These are phyloP conservation scores for Trifolium fragiferum DNA, from an alignment of 306 rosid genomes.

Conservation along the genomic window DNA sequence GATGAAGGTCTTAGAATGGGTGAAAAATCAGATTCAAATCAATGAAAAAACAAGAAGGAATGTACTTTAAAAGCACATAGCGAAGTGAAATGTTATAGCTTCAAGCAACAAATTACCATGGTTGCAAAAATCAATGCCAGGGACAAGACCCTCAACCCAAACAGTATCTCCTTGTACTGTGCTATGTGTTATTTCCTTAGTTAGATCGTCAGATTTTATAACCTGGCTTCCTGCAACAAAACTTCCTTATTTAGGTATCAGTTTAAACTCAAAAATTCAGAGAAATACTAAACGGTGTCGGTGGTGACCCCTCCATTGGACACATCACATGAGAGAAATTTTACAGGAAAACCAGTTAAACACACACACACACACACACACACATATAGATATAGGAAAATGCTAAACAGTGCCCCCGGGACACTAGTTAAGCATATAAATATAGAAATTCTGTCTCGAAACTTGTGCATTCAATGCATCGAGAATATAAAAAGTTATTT, in stretches of 20 bases:
- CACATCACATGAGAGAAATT: background rate
- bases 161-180: slow-evolving; percentile 60
- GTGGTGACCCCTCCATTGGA: slow-evolving; percentile 25
- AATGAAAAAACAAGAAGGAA: slow-evolving; percentile 31
- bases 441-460: no score
- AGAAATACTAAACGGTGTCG: slow-evolving; percentile 33
- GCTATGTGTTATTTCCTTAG: slow-evolving; percentile 47
- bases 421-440: no score
- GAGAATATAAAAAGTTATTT: no score
- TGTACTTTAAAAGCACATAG: slow-evolving; percentile 17
- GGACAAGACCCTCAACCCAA: slow-evolving; percentile 99
- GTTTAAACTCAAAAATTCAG: slow-evolving; percentile 24
- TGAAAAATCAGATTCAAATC: slow-evolving; percentile 21
- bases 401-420: no score
- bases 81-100: slow-evolving; percentile 35
- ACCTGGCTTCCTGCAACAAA: slow-evolving; percentile 57
- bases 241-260: slow-evolving; percentile 28
- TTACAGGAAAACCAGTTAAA: background rate
- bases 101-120: slow-evolving; percentile 66
- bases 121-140: slow-evolving; percentile 96
- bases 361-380: background rate
- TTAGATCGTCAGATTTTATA: slow-evolving; percentile 47
- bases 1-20: background rate
- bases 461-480: no score
- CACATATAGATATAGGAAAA: no score